These are phyloP conservation scores for Globisporangium recalcitrans DNA, from an alignment of 352 stramenopile species.

Conservation along the genomic window DNA sequence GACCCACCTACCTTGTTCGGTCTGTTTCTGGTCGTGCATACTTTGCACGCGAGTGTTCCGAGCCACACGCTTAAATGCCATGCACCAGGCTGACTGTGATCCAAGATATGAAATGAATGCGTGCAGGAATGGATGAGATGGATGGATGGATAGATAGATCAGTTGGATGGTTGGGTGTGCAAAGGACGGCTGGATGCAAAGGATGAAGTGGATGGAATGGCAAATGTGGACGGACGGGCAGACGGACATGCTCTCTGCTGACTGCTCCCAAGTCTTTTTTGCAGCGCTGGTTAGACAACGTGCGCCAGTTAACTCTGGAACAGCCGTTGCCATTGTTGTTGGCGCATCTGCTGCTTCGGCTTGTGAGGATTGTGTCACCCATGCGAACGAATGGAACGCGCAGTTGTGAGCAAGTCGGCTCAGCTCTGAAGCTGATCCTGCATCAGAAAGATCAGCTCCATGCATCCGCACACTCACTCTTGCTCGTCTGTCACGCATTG, in stretches of 20 bases:
- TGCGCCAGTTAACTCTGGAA: not conserved
- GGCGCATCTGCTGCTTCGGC: not conserved
- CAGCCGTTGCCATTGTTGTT: too few species aligned
- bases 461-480: too few species aligned
- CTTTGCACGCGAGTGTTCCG: too few species aligned
- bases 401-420: too few species aligned
- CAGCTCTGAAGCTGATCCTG: not conserved
- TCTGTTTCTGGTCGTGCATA: not conserved
- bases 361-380: not conserved
- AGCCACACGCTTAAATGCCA: too few species aligned
- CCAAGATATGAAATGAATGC: not conserved
- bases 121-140: not conserved
- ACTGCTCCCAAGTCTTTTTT: not conserved
- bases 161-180: not conserved
- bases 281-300: not conserved
- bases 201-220: not conserved
- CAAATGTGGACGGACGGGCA: not conserved
- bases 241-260: not conserved
- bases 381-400: not conserved
- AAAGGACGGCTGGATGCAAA: not conserved
- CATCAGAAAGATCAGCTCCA: not conserved
- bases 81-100: not conserved
- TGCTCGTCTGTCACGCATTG: not conserved
- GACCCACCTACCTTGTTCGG: not conserved
- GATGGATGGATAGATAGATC: not conserved